Evolutionary conservation across 2,329 filamentous ascomycete genomes (phyloP).

Genomic region (Podosphaera fusca): DNA sequence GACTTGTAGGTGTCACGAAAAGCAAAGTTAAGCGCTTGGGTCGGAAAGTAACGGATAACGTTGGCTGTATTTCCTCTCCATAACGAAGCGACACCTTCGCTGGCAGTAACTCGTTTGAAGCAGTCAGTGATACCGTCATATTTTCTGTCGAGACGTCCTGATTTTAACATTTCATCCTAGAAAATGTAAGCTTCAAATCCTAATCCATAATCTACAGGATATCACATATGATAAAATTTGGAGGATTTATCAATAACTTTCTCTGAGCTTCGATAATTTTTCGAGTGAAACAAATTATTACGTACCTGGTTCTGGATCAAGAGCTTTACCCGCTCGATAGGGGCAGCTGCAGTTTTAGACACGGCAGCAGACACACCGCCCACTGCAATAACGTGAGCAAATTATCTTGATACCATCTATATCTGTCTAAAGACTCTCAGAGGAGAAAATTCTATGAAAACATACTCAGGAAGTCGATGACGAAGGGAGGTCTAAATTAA

Average conservation of each 20-base stretch:
- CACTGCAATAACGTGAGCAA: constrained; percentile 34
- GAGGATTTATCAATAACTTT: too few relatives aligned
- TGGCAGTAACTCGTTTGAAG: constrained; percentile 74
- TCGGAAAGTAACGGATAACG: constrained; percentile 99
- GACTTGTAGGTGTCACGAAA: constrained; percentile 99
- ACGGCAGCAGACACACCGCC: constrained; percentile 99
- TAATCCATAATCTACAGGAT: too few relatives aligned
- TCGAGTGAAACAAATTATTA: constrained; percentile 10
- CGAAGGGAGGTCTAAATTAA: constrained; percentile 46
- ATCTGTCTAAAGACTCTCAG: too few relatives aligned
- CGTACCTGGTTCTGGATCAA: constrained; percentile 99
- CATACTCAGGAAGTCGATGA: constrained; percentile 98
- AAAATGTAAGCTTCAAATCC: neutral
- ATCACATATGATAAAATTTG: neutral
- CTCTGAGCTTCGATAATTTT: constrained; percentile 1
- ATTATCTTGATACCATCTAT: neutral
- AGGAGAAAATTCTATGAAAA: constrained; percentile 16
- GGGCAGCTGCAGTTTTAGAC: constrained; percentile 99
- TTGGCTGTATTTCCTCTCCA: constrained; percentile 99
- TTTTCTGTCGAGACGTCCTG: constrained; percentile 92
- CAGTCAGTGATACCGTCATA: constrained; percentile 87
- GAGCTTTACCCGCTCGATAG: constrained; percentile 99
- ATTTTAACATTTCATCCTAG: constrained; percentile 99
- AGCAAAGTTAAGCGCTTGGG: constrained; percentile 99
- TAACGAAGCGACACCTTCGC: constrained; percentile 84